Conservation (phyloP, 169 alveolate genomes). For the Sarcocystis neurona region DNA sequence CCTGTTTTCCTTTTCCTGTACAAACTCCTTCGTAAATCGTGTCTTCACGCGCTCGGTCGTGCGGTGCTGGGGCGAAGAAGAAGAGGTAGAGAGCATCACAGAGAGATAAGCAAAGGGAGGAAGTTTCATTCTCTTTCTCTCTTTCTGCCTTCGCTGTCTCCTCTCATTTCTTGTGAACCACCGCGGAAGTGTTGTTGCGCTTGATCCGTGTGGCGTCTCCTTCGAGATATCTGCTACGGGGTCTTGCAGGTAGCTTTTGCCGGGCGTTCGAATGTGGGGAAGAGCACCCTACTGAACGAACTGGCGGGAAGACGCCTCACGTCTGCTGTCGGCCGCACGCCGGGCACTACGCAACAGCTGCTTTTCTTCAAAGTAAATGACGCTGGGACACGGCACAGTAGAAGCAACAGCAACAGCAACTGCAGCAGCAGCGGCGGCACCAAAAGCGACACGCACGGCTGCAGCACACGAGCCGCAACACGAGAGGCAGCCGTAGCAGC, state of each 20-base stretch:
- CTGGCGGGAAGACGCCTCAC: conserved; percentile 66
- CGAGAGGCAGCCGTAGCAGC: neutral
- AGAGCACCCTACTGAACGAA: conserved; percentile 64
- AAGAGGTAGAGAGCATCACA: neutral
- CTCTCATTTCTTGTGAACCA: neutral
- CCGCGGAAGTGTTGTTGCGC: neutral
- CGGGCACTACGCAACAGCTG: conserved; percentile 65
- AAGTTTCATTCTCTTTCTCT: neutral
- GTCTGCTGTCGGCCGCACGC: conserved; percentile 49
- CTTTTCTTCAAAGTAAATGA: conserved; percentile 58
- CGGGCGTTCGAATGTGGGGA: conserved; percentile 69
- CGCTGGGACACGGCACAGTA: neutral
- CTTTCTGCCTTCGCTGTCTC: neutral
- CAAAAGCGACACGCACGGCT: too few relatives aligned
- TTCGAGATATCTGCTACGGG: neutral
- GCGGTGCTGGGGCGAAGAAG: neutral
- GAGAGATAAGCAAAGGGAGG: neutral
- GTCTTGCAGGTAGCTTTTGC: conserved; percentile 63
- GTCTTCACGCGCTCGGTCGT: neutral
- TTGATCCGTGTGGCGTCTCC: neutral
- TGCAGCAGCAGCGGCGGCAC: too few relatives aligned
- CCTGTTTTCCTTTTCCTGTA: too few relatives aligned
- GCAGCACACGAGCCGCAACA: too few relatives aligned
- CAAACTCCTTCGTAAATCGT: too few relatives aligned
- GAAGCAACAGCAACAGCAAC: neutral